These are phyloP conservation scores for Fusarium sp. DNA, from an alignment of 2,329 filamentous ascomycete genomes.

Conservation along the genomic window DNA sequence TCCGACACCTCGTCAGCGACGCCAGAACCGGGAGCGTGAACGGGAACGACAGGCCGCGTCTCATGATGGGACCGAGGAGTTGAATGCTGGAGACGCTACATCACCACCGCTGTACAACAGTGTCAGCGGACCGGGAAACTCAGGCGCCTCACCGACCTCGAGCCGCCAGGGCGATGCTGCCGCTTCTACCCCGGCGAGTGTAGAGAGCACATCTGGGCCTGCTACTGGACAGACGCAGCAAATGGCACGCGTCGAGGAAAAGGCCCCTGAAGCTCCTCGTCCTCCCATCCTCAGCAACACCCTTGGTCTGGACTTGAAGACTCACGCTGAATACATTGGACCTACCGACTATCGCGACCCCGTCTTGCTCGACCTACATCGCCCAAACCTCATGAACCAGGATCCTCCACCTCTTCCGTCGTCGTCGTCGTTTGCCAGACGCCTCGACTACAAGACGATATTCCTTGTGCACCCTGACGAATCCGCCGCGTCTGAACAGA, in stretches of 20 bases:
- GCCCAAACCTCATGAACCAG: constrained; percentile 57
- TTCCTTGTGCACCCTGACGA: constrained; percentile 53
- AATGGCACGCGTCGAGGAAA: constrained; percentile 32
- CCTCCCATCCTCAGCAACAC: constrained; percentile 54
- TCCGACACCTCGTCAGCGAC: constrained; percentile 48
- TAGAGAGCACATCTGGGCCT: constrained; percentile 33
- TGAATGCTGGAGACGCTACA: constrained; percentile 14
- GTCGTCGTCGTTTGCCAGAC: constrained; percentile 44
- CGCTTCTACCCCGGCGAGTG: constrained; percentile 40
- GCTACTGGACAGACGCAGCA: constrained; percentile 22
- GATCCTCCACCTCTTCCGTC: constrained; percentile 14
- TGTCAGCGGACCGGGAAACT: constrained; percentile 6
- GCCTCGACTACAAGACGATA: constrained; percentile 51
- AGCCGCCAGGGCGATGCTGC: constrained; percentile 42
- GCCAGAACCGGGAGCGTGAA: constrained; percentile 39
- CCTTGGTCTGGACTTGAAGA: constrained; percentile 68
- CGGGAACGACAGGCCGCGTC: constrained; percentile 28
- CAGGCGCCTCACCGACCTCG: constrained; percentile 34
- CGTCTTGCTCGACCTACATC: constrained; percentile 66
- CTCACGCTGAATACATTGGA: constrained; percentile 71
- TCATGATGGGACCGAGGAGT: constrained; percentile 36
- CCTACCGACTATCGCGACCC: constrained; percentile 70
- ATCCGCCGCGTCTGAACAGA: constrained; percentile 52
- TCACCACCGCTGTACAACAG: constrained; percentile 27
- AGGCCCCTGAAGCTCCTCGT: constrained; percentile 34